These are phyloP conservation scores for Ascochyta lentis DNA, from an alignment of 2,329 filamentous ascomycete species.

Conservation along the genomic window DNA sequence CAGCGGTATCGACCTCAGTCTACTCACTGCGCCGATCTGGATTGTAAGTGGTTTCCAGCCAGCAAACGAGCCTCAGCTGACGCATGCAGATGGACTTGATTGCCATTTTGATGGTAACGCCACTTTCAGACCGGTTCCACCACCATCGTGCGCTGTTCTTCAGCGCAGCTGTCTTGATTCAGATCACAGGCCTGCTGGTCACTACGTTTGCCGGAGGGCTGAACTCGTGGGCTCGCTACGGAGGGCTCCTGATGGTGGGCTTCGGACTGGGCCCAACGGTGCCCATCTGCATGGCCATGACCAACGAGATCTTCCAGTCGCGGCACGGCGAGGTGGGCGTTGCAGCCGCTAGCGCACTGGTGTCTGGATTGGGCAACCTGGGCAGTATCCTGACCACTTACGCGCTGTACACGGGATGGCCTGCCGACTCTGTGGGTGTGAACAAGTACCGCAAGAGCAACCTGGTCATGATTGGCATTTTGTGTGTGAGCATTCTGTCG, in stretches of 20 bases:
- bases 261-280: constrained; percentile 91
- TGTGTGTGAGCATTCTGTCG: constrained; percentile 77
- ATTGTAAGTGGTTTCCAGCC: constrained; percentile 64
- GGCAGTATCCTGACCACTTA: constrained; percentile 89
- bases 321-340: constrained; percentile 91
- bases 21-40: constrained; percentile 92
- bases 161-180: constrained; percentile 74
- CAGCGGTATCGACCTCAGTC: constrained; percentile 75
- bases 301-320: constrained; percentile 85
- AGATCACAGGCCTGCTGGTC: constrained; percentile 80
- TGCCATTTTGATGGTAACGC: constrained; percentile 84
- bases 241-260: constrained; percentile 85
- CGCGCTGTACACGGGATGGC: constrained; percentile 87
- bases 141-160: constrained; percentile 81
- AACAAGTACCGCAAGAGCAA: constrained; percentile 83
- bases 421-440: constrained; percentile 71
- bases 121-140: constrained; percentile 87
- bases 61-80: constrained; percentile 11
- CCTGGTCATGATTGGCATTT: constrained; percentile 84
- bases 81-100: constrained; percentile 76
- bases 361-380: constrained; percentile 85
- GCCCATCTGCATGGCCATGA: constrained; percentile 94
- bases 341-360: constrained; percentile 82
- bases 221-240: constrained; percentile 83
- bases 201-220: constrained; percentile 74